Percentiles rank a stretch among this genome's conserved stretches.
Conservation (phyloP, 176 grass and related monocot species). For the Oryza australiensis region DNA sequence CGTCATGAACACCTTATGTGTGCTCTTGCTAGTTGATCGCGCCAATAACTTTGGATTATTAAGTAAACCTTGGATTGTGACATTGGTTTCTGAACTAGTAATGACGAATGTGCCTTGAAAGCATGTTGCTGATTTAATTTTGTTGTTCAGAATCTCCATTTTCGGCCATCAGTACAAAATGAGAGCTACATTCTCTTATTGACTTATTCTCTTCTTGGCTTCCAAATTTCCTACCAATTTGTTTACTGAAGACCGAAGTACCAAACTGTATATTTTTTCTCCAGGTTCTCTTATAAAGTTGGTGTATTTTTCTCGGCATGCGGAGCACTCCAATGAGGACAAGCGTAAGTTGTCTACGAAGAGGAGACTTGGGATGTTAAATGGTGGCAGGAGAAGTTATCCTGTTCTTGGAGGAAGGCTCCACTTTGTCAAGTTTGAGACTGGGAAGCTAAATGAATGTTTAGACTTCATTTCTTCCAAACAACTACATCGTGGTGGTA, state of each 20-base stretch:
- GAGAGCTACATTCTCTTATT: background rate
- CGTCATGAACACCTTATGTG: background rate
- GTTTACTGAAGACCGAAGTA: background rate
- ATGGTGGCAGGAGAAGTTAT: conserved; percentile 80
- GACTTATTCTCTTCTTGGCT: background rate
- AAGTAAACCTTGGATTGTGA: background rate
- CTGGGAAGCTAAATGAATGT: conserved; percentile 84
- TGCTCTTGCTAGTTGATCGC: background rate
- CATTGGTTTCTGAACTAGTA: conserved; percentile 11
- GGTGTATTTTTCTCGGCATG: conserved; percentile 96
- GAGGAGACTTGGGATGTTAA: conserved; percentile 75
- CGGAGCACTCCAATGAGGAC: conserved; percentile 65
- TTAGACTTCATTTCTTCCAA: conserved; percentile 98
- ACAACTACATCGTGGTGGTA: conserved; percentile 94
- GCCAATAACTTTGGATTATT: background rate
- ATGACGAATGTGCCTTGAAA: background rate
- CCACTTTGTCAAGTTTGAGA: conserved; percentile 99
- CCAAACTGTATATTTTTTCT: conserved; percentile 25
- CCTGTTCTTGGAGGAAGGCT: conserved; percentile 95
- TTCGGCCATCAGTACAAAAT: conserved; percentile 5
- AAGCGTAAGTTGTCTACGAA: conserved; percentile 73
- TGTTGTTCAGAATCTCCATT: background rate
- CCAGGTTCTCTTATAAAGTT: conserved; percentile 96
- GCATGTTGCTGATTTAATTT: background rate
- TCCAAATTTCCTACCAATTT: background rate